Percentiles rank a stretch among this genome's conserved stretches.
Conservation (phyloP, 441 rosid species). For the Theobroma grandiflorum region DNA sequence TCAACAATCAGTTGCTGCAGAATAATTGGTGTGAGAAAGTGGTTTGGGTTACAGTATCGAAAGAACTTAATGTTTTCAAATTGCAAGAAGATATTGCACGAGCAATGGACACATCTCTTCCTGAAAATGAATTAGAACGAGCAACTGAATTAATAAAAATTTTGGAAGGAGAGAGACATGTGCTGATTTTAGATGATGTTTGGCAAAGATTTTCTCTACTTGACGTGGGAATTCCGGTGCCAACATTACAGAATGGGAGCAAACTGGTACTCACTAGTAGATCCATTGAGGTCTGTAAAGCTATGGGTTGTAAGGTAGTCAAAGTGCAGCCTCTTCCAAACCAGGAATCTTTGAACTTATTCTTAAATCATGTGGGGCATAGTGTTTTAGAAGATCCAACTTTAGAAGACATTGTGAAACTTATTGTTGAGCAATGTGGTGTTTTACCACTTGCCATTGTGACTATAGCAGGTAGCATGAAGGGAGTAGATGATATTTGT, state of each 20-base stretch:
- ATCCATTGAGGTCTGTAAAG: conserved; percentile 28
- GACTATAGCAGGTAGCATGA: conserved; percentile 18
- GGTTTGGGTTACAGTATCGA: conserved; percentile 25
- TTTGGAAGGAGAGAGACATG: neutral
- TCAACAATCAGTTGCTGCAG: conserved; percentile 17
- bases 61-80: conserved; percentile 10
- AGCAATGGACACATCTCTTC: neutral
- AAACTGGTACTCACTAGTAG: conserved; percentile 16
- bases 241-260: conserved; percentile 22
- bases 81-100: conserved; percentile 20
- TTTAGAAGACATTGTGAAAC: neutral
- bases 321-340: conserved; percentile 22
- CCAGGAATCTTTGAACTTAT: conserved; percentile 2
- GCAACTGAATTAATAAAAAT: neutral
- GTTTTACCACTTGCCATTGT: conserved; percentile 9
- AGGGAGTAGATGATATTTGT: neutral
- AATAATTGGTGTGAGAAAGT: conserved; percentile 16
- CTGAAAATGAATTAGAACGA: neutral
- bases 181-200: conserved; percentile 20
- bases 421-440: conserved; percentile 10
- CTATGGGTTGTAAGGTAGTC: conserved; percentile 8
- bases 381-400: neutral
- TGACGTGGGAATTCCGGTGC: conserved; percentile 27
- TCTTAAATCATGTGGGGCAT: neutral
- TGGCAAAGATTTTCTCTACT: conserved; percentile 14